A percentile compares a stretch with the other conserved stretches of the same genome.
Evolutionary conservation across 2,329 filamentous ascomycete genomes (phyloP).

Genomic region (Phialophora tarda): DNA sequence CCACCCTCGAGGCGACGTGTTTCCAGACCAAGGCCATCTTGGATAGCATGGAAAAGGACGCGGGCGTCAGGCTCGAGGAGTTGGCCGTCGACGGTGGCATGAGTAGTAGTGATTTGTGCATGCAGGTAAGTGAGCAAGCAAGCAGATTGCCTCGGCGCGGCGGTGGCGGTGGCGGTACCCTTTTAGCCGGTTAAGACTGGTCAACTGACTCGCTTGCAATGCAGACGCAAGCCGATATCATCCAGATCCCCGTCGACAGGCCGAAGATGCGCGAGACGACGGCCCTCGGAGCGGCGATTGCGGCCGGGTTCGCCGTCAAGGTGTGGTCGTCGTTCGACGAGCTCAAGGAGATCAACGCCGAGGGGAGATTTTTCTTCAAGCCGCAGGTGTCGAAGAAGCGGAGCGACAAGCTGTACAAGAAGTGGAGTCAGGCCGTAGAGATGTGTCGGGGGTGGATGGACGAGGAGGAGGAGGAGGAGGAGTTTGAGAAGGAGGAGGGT

Average conservation of each 20-base stretch:
- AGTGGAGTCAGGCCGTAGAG: constrained; percentile 76
- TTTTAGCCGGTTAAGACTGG: background rate
- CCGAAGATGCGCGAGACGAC: constrained; percentile 88
- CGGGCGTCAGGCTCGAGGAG: constrained; percentile 69
- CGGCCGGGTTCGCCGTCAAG: constrained; percentile 78
- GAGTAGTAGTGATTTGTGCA: constrained; percentile 77
- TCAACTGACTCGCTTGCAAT: background rate
- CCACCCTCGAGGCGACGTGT: constrained; percentile 81
- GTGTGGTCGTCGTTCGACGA: constrained; percentile 79
- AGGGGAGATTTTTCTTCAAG: constrained; percentile 71
- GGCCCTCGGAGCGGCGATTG: constrained; percentile 84
- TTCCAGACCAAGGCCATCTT: constrained; percentile 84
- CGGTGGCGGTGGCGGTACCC: background rate
- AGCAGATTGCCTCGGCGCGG: no score
- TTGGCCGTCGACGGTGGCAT: constrained; percentile 81
- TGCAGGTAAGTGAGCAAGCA: constrained; percentile 61
- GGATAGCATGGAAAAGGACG: constrained; percentile 81
- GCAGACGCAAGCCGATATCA: constrained; percentile 76
- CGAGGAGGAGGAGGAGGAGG: constrained; percentile 32
- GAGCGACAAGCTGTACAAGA: constrained; percentile 68
- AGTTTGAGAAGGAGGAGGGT: constrained; percentile 14
- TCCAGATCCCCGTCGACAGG: constrained; percentile 80
- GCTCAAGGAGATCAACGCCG: constrained; percentile 73
- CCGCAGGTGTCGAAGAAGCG: constrained; percentile 66
- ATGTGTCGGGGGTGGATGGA: constrained; percentile 76